phyloP scores from a whole-genome alignment of 83 land plant genomes.

The Thuja plicata region DNA sequence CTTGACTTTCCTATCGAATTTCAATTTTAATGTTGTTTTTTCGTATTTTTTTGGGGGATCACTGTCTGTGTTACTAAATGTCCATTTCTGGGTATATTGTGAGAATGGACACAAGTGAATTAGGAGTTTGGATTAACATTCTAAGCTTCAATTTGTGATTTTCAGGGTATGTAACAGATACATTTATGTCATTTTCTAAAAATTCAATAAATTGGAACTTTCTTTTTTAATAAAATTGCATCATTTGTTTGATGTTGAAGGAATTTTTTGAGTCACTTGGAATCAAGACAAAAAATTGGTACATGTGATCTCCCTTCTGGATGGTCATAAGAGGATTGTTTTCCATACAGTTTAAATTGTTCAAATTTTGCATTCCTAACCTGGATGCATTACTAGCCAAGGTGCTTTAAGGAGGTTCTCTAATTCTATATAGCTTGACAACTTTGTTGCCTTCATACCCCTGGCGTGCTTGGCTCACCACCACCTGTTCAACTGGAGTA shows the following conservation, averaged over 20 bases:
- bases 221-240: too few relatives aligned
- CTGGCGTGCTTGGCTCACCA: background rate
- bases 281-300: background rate
- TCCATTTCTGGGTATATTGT: background rate
- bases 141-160: background rate
- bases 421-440: background rate
- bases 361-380: background rate
- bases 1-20: background rate
- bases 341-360: background rate
- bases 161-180: too few relatives aligned
- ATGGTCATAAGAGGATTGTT: background rate
- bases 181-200: background rate
- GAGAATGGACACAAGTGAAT: background rate
- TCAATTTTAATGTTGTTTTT: background rate
- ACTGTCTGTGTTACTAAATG: background rate
- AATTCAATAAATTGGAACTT: background rate
- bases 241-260: background rate
- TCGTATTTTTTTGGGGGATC: background rate
- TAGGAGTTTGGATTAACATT: background rate
- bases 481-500: background rate
- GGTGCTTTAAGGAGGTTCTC: background rate
- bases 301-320: background rate
- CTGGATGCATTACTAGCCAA: background rate
- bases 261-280: background rate
- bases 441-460: background rate